A percentile compares a stretch with the other conserved stretches of the same genome.
phyloP scores from a whole-genome alignment of 768 basidiomycete genomes.

The Arthromyces matolae region DNA sequence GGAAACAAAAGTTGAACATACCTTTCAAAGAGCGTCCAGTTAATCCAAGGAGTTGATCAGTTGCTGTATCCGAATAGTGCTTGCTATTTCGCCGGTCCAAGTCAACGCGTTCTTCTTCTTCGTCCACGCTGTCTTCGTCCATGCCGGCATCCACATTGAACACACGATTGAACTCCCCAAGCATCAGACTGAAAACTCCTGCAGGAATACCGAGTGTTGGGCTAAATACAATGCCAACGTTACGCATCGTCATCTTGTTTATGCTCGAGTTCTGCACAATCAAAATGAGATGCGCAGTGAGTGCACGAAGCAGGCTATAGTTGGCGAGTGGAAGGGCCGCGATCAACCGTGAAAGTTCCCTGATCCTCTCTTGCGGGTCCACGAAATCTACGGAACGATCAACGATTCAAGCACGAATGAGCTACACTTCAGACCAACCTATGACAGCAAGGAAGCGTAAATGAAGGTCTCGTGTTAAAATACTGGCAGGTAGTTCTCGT shows the following conservation, averaged over 20 bases:
- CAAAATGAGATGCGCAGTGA: slow-evolving; percentile 91
- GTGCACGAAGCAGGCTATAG: slow-evolving; percentile 89
- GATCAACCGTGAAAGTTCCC: slow-evolving; percentile 82
- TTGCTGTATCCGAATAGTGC: slow-evolving; percentile 79
- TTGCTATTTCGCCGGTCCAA: slow-evolving; percentile 72
- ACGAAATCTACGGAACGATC: slow-evolving; percentile 64
- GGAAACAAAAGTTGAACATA: slow-evolving; percentile 28
- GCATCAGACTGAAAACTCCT: slow-evolving; percentile 91
- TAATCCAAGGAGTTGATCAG: slow-evolving; percentile 79
- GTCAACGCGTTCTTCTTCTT: slow-evolving; percentile 28
- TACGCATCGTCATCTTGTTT: slow-evolving; percentile 99
- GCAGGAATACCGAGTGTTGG: slow-evolving; percentile 98
- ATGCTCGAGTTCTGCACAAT: slow-evolving; percentile 86
- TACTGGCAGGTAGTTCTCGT: slow-evolving; percentile 88
- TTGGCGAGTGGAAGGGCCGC: slow-evolving; percentile 86
- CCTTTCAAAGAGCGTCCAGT: slow-evolving; percentile 64
- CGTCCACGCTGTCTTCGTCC: slow-evolving; percentile 27
- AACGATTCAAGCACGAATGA: background rate
- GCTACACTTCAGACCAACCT: slow-evolving; percentile 53
- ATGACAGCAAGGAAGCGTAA: slow-evolving; percentile 89
- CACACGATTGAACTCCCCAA: slow-evolving; percentile 88
- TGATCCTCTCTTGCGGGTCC: slow-evolving; percentile 83
- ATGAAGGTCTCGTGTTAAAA: slow-evolving; percentile 90
- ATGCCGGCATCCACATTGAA: slow-evolving; percentile 73
- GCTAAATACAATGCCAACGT: slow-evolving; percentile 97